These are phyloP conservation scores for Knoxdaviesia proteae DNA, from an alignment of 2,329 filamentous ascomycete species.

Conservation along the genomic window DNA sequence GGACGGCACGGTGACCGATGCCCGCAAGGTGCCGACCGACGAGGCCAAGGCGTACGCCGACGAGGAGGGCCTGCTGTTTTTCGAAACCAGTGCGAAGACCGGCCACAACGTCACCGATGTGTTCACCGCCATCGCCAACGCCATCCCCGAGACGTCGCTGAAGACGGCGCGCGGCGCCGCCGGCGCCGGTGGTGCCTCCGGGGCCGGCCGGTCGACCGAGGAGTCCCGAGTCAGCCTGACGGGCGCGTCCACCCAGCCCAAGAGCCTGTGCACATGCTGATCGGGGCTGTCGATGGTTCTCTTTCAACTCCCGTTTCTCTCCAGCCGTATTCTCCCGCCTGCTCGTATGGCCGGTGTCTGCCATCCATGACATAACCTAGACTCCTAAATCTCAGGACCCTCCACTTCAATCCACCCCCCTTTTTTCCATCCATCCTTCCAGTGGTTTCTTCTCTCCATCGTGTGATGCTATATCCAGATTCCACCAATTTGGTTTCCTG, in stretches of 20 bases:
- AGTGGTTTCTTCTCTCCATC: neutral
- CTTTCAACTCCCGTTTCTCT: slow-evolving; percentile 1
- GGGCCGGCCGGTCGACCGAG: slow-evolving; percentile 24
- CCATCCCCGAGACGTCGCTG: slow-evolving; percentile 88
- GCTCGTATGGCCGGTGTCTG: too few species aligned
- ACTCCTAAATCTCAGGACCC: too few species aligned
- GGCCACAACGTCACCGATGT: slow-evolving; percentile 88
- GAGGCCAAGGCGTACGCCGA: slow-evolving; percentile 88
- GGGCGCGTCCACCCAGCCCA: slow-evolving; percentile 50
- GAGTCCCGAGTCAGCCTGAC: slow-evolving; percentile 69
- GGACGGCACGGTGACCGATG: slow-evolving; percentile 42
- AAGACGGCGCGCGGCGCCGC: slow-evolving; percentile 65
- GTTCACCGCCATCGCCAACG: slow-evolving; percentile 94
- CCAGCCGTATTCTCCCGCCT: too few species aligned
- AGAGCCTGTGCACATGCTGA: slow-evolving; percentile 82
- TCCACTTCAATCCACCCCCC: too few species aligned
- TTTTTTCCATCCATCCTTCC: too few species aligned
- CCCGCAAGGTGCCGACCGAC: slow-evolving; percentile 72
- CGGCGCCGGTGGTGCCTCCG: slow-evolving; percentile 37
- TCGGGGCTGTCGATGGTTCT: slow-evolving; percentile 2
- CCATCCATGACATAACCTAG: too few species aligned
- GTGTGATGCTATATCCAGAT: too few species aligned
- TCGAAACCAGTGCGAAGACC: slow-evolving; percentile 95
- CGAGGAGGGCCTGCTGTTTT: slow-evolving; percentile 84
- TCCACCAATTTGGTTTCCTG: neutral